Conservation (phyloP, 495 filamentous ascomycete genomes). For the Penicillium mononematosum region DNA sequence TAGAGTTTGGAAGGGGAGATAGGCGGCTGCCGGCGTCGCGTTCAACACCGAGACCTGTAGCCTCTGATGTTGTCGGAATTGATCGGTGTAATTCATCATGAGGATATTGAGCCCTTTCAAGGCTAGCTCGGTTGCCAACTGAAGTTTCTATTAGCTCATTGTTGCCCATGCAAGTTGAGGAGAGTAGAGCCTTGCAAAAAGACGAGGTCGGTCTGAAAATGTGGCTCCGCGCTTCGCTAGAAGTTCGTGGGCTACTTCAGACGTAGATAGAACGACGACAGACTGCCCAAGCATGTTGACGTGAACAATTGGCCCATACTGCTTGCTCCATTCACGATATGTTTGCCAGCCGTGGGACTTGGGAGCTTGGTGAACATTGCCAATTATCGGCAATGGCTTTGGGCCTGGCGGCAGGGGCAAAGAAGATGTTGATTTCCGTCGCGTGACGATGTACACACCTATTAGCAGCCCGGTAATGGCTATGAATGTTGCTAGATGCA, state of each 20-base stretch:
- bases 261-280: not conserved
- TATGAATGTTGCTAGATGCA: not conserved
- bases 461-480: not conserved
- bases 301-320: not conserved
- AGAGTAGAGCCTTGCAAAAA: not conserved
- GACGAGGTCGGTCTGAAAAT: not conserved
- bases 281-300: not conserved
- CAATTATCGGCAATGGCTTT: not conserved
- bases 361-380: not conserved
- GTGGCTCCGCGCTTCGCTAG: not conserved
- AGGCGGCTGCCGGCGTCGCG: not conserved
- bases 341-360: not conserved
- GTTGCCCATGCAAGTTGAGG: not conserved
- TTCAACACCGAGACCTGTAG: not conserved
- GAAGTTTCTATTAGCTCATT: not conserved
- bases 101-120: not conserved
- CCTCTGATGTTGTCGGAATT: not conserved
- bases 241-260: not conserved
- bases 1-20: not conserved
- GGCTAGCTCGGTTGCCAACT: not conserved
- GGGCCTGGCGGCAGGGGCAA: not conserved
- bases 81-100: not conserved
- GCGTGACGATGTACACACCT: not conserved
- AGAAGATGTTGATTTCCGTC: not conserved
- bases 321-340: not conserved